Evolutionary conservation across 2,329 filamentous ascomycete species (phyloP), one percentile per base, ranked within the genome.

Genomic region (Colletotrichum chrysophilum): DNA sequence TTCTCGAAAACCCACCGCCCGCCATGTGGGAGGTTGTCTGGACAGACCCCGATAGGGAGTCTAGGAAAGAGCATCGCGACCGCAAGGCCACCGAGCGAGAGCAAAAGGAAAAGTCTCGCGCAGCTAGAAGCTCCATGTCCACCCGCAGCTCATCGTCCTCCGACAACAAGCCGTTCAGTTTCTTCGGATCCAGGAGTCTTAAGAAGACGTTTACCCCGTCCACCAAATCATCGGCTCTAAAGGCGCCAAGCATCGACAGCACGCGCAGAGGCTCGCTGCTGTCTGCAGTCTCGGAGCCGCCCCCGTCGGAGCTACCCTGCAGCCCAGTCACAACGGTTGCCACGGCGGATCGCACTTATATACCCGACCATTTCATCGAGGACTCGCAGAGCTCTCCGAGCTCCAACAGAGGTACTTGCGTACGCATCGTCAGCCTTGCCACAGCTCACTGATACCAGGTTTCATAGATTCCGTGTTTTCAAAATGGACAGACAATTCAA

Each of bases 21-120:
- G 81, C 72, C 60, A 92, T 92, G 90, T 92, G 91, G 80, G 89
- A 91, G 80, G 88, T 92, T 36, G 83, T 90, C 62, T 92, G 90
- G 90, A 89, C 89, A 5, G 90, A 91, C 72, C 88, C 88, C 26
- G 84, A 89, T 66, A 84, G 86, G 73, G 88, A 92, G 82, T 85
- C 87, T 10, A 86, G 91, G 18, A 89, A 89, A 4, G 88, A 92
- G 79, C 86, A 87, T 70, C 87, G 87, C 18, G 85, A 87, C 3
- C 87, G 86, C 64, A 91, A 90, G 78, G 87, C 87, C 76, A 79
- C 81, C 62, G 86, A 86, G 75, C 83, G 81, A 26, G 79, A 80
- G 28, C 79, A 77, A 58, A 85, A 80, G 32, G 81, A 82, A 30
- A 80, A 83, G 70, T 80, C 82, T 18, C 81, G 81, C 43, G 79